Evolutionary conservation across 176 grass and related monocot species (phyloP), one percentile per base, ranked within the genome.

Genomic region (Zoysia japonica): DNA sequence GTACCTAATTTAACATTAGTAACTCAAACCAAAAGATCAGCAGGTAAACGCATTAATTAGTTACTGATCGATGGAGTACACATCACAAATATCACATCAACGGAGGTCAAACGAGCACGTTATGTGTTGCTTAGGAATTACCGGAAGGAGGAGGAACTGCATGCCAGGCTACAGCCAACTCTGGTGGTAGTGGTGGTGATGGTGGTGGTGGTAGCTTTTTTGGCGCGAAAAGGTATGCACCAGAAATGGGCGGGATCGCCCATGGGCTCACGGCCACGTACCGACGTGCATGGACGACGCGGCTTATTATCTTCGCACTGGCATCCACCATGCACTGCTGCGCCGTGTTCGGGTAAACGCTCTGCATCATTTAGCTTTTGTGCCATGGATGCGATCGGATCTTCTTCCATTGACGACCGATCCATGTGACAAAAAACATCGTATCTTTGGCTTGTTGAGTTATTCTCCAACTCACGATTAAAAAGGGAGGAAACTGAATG

Each of bases 51-150:
- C 28, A 28, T 28, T 28, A 28, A 0, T 28, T 28, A 28, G 28
- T 28, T 28, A 28, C 28, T 28, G 28, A 28, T 28, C 28, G 28
- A 28, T 28, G 28, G 28, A 28, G 28, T 28, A 28, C 28, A 28
- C 28, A 28, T 28, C 28, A 28, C 11, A 84, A 13, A 12, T 48
- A 65, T 85, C 77, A 65, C 77, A 85, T 89, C 87, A 56, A 42
- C 11, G 48, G 2, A 85, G 71, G 82, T 89, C 87, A 89, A 88
- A 84, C 57, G 47, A 84, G 87, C 77, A 80, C 75, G 61, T 67
- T 76, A 70, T 54, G 64, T 87, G 55, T 69, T 77, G 82, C 66
- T 61, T 83, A 83, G 62, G 19, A 83, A 50, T 50, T 63, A 37
- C 56, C 14, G 64, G 47, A n/a, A 53, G 42, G 15, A 78, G 11